Evolutionary conservation across 1,284 basidiomycete species (phyloP).

Genomic region (Erythrobasidium hasegawianum): DNA sequence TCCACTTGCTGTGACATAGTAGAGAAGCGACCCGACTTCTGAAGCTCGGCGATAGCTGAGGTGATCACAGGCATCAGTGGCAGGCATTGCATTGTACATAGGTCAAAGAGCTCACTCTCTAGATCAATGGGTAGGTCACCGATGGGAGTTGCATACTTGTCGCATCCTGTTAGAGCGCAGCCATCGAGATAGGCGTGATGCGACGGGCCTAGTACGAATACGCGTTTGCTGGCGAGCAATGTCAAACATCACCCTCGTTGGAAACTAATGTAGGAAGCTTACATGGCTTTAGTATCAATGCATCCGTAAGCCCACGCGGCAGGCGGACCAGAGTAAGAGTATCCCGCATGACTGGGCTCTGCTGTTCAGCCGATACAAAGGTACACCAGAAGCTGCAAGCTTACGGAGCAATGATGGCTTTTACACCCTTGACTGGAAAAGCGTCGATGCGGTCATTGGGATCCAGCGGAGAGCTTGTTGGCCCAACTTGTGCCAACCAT

Average conservation of each 20-base stretch:
- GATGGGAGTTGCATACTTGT: constrained; percentile 76
- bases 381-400: not conserved
- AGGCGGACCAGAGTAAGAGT: constrained; percentile 85
- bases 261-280: too few relatives aligned
- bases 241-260: too few relatives aligned
- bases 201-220: constrained; percentile 93
- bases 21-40: constrained; percentile 65
- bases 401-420: constrained; percentile 94
- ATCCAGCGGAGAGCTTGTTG: constrained; percentile 45
- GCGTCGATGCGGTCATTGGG: constrained; percentile 50
- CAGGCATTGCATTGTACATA: too few relatives aligned
- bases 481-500: constrained; percentile 62
- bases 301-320: constrained; percentile 95
- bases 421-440: constrained; percentile 70
- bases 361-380: constrained; percentile 14
- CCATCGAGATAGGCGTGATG: constrained; percentile 85
- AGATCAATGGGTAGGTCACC: constrained; percentile 75
- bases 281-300: constrained; percentile 79
- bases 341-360: constrained; percentile 79
- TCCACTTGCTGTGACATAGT: constrained; percentile 67
- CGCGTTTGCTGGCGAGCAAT: constrained; percentile 69
- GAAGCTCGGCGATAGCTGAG: constrained; percentile 66
- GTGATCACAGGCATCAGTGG: not conserved
- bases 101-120: constrained; percentile 73
- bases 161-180: constrained; percentile 76